A percentile compares a stretch with the other conserved stretches of the same genome.
Conservation (phyloP, 2,329 filamentous ascomycete genomes). For the Aschersonia sp. region DNA sequence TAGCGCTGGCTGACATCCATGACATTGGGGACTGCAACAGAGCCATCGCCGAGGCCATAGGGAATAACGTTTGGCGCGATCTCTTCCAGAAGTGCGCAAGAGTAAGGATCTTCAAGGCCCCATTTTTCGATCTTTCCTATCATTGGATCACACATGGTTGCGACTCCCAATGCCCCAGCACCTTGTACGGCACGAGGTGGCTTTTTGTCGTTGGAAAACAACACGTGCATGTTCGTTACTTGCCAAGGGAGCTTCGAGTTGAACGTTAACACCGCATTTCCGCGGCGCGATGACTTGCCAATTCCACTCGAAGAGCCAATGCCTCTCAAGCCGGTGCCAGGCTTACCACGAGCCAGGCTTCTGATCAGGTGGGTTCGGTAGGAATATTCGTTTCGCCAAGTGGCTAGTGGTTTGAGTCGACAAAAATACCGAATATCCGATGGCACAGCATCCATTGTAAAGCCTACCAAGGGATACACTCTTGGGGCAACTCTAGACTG, state of each 20-base stretch:
- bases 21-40: slow-evolving; percentile 66
- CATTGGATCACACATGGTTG: slow-evolving; percentile 69
- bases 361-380: slow-evolving; percentile 71
- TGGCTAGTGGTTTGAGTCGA: slow-evolving; percentile 68
- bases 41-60: slow-evolving; percentile 67
- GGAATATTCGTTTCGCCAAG: slow-evolving; percentile 94
- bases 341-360: slow-evolving; percentile 70
- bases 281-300: slow-evolving; percentile 44
- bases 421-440: slow-evolving; percentile 70
- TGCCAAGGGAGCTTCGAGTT: slow-evolving; percentile 70
- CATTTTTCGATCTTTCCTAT: slow-evolving; percentile 65
- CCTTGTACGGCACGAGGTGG: slow-evolving; percentile 72
- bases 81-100: slow-evolving; percentile 66
- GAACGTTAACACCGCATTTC: slow-evolving; percentile 68
- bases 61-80: slow-evolving; percentile 57
- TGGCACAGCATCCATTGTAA: slow-evolving; percentile 39
- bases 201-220: slow-evolving; percentile 59
- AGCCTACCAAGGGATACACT: slow-evolving; percentile 25
- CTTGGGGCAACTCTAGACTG: slow-evolving; percentile 17
- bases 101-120: slow-evolving; percentile 64
- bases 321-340: slow-evolving; percentile 39
- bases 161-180: slow-evolving; percentile 60
- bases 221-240: slow-evolving; percentile 66
- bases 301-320: slow-evolving; percentile 36
- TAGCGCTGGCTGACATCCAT: slow-evolving; percentile 85